Evolutionary conservation across 257 asterid species (phyloP), one percentile per base, ranked within the genome.

Genomic region (Anisodus tanguticus): DNA sequence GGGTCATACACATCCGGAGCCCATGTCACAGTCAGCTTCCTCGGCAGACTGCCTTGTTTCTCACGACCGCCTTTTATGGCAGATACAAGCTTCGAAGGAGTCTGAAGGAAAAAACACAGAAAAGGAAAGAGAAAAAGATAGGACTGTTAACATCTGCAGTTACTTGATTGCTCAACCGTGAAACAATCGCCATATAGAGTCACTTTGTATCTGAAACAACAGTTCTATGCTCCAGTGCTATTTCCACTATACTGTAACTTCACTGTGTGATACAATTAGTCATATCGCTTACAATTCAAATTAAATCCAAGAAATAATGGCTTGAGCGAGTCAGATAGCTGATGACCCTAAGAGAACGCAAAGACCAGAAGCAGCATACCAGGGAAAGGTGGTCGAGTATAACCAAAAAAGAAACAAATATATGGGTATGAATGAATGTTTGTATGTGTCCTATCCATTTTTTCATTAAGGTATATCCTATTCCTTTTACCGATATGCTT

Each of bases 1-100:
- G 94, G 94, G 66, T 91, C 95, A n/a, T 89, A 90, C 13, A 90
- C 93, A 70, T 91, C 93, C 5, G 93, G 91, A 22, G 91, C 90
- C 95, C 95, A 91, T 4, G 87, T 88, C 72, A 91, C 92, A 0
- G 90, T 80, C 13, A 88, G 89, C 41, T 87, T 87, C 83, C 87
- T 82, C 6, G 86, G 86, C 53, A 64, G 54, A 77, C 80, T 64
- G 72, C 93, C 90, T 84, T 51, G 87, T 83, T 88, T 90, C 79
- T 89, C 87, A 49, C 93, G 91, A 83, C 90, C 81, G 39, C 93
- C 95, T 85, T 90, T 91, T 88, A 91, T 72, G 85, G 93, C 90
- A 37, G 95, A 88, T 26, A 82, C 88, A 53, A 78, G 90, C 90
- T 88, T 85, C 86, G 70, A 47, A 69, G 91, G 88, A 63, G 87